Conservation (phyloP, 768 basidiomycete genomes). For the Sporobolomyces roseus region DNA sequence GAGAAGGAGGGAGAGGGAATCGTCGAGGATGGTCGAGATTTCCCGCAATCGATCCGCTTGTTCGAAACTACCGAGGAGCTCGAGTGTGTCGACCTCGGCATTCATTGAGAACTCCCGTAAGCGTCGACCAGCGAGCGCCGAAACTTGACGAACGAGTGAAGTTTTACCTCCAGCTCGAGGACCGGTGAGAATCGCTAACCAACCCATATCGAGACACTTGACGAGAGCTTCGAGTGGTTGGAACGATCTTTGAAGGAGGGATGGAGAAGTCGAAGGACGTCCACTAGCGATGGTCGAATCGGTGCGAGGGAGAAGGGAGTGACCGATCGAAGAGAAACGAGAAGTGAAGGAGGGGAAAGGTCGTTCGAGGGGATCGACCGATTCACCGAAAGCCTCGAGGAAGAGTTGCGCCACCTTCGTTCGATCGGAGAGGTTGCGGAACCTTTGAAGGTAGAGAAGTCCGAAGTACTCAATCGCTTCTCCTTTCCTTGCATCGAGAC, state of each 20-base stretch:
- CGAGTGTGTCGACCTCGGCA: constrained; percentile 82
- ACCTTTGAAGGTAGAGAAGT: constrained; percentile 76
- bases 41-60: constrained; percentile 61
- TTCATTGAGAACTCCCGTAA: constrained; percentile 75
- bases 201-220: constrained; percentile 67
- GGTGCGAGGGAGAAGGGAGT: constrained; percentile 52
- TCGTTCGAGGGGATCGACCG: constrained; percentile 56
- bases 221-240: constrained; percentile 69
- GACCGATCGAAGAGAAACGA: constrained; percentile 62
- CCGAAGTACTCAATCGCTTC: constrained; percentile 62
- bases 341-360: constrained; percentile 47
- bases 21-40: constrained; percentile 21
- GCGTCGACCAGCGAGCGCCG: constrained; percentile 63
- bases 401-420: constrained; percentile 48
- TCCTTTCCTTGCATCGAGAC: constrained; percentile 46
- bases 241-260: constrained; percentile 61
- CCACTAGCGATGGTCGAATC: constrained; percentile 46
- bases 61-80: constrained; percentile 93
- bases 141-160: constrained; percentile 63
- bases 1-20: constrained; percentile 17
- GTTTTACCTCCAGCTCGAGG: constrained; percentile 73
- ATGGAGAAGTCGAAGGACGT: constrained; percentile 49
- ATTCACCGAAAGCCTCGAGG: constrained; percentile 46
- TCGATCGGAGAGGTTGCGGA: constrained; percentile 70
- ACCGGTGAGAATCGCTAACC: constrained; percentile 87